Evolutionary conservation across 805 yeast species (phyloP), one percentile per base, ranked within the genome.

Genomic region (Cyberlindnera petersonii): DNA sequence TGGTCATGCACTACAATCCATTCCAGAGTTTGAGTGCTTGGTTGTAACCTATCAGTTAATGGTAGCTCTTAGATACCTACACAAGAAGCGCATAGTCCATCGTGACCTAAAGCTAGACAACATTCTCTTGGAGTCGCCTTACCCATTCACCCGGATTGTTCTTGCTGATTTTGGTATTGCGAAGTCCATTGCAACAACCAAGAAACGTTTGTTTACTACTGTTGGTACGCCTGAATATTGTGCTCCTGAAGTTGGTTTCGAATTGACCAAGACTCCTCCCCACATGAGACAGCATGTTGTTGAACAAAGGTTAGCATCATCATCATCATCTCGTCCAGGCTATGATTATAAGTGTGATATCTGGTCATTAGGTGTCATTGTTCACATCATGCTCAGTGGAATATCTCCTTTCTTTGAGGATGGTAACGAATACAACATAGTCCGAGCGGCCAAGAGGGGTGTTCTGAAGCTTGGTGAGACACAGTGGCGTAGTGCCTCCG

Each of bases 91-190:
- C 44, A 75, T 89, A 21, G 86, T 89, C 9, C 98, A 91, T 60
- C 77, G 98, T 41, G 98, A 91, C 55, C 73, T 91, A 49, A 91
- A 91, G 56, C 60, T 82, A 33, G 89, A 82, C 45, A 83, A 83
- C 47, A 69, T 83, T 18, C 59, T 82, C 24, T 60, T 79, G 28
- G 72, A 68, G 31, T 59, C 73, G 0, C 81, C 83, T 6, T 61
- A 68, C 17, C 74, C 75, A 3, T 71, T 71, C 32, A 63, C 82
- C 0, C 68, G 71, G 43, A 58, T 82, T 26, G 70, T 77, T 2
- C 53, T 82, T 18, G 84, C 85, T 9, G 91, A 83, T 59, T 82
- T 83, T 60, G 89, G 89, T 0, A 71, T 72, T 27, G 74, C 77
- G 3, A 69, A 65, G 48, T 51, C 59, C 13, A 48, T 48, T 11